Base-by-base conservation (phyloP, 78 protist genomes). In the Guillardia theta region DNA sequence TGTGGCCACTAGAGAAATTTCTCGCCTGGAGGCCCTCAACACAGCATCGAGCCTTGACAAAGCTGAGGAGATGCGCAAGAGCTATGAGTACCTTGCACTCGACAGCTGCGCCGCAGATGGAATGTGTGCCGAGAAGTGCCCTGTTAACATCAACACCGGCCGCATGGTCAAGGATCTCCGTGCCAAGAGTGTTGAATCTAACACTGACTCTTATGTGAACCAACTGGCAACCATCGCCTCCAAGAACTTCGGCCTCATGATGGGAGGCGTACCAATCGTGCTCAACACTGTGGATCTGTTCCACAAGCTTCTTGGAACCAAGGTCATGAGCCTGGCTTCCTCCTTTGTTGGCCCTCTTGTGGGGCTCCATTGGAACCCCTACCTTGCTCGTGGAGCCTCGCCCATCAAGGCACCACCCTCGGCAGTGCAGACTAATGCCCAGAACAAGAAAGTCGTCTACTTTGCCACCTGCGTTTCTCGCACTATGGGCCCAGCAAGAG, bases 41-140 rank as follows among this genome's bases (percentile, higher is more conserved):
- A 47, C 83, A n/a, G 2, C 48, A 12, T 15, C 22, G 54, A 88
- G 46, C 5, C 1, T 6, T 2, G 64, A 39, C 64, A 62, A 64
- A 47, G 77, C 44, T 22, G 48, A 1, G 48, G 90, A 3, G 15
- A 78, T 78, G 53, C 90, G 48, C 33, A 1, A 4, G 24, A 46
- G 18, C 10, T 78, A 78, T 8, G 90, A 43, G 53, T 78, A 78
- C 90, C 90, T 24, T n/a, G 90, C 39, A 0, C 50, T 78, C 24
- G 90, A 78, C 50, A 92, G 93, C 37, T 95, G 96, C 93, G 96
- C 96, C 1, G 93, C 96, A 24, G 94, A 92, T 64, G 96, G 96
- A 58, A 95, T 95, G 96, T 95, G 96, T 93, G 64, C 87, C 43
- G 94, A 48, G 43, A 95, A 95, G 96, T 95, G 96, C 70, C 96